Percentiles rank a stretch among this genome's conserved stretches.
These are phyloP conservation scores for Cordia subcordata DNA, from an alignment of 257 asterid species.

Conservation along the genomic window DNA sequence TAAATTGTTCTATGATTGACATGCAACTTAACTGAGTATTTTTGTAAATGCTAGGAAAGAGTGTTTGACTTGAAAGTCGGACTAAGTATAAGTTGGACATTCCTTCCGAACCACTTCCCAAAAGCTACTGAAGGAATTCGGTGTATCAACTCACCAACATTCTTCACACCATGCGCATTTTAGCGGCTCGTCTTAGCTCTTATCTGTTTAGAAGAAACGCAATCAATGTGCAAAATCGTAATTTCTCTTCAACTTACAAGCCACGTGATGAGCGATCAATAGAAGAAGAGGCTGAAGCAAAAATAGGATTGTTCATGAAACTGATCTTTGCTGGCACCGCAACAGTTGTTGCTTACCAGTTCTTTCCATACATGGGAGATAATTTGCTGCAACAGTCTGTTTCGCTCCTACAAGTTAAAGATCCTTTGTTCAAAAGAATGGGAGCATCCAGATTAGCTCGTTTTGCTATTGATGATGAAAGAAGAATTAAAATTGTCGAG, in stretches of 20 bases:
- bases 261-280: conserved; percentile 55
- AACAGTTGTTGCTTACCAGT: conserved; percentile 61
- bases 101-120: too few relatives aligned
- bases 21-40: too few relatives aligned
- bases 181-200: conserved; percentile 29
- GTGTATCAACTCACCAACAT: background rate
- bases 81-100: too few relatives aligned
- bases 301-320: conserved; percentile 88
- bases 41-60: too few relatives aligned
- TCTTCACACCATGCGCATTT: conserved; percentile 32
- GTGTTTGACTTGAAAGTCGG: too few relatives aligned
- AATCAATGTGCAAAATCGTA: conserved; percentile 36
- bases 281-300: conserved; percentile 87
- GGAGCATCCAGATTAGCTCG: conserved; percentile 98
- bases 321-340: conserved; percentile 80
- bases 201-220: conserved; percentile 42
- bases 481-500: conserved; percentile 88
- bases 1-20: too few relatives aligned
- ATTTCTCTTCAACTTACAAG: conserved; percentile 44
- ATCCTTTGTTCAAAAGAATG: conserved; percentile 93
- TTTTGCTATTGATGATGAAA: conserved; percentile 76
- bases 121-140: too few relatives aligned
- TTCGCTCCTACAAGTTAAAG: conserved; percentile 80
- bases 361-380: conserved; percentile 91
- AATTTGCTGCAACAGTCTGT: conserved; percentile 87